phyloP scores from a whole-genome alignment of 2,329 filamentous ascomycete species.

The Xylariaceae sp. region DNA sequence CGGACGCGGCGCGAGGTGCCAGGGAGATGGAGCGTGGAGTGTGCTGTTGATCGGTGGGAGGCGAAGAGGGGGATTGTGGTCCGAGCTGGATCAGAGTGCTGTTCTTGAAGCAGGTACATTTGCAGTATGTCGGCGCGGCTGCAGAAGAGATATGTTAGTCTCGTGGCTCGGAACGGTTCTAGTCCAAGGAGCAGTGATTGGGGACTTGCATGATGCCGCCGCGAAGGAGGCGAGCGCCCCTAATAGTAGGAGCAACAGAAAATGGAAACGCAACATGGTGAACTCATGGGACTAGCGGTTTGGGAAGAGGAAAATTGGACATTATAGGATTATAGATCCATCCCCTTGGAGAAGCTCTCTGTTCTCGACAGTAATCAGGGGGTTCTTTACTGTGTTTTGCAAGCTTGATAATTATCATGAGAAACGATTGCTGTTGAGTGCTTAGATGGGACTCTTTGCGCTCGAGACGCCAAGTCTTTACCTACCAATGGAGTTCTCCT shows the following conservation, averaged over 20 bases:
- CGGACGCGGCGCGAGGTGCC: conserved; percentile 45
- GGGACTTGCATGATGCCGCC: conserved; percentile 50
- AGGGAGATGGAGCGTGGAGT: conserved; percentile 23
- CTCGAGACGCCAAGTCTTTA: too few relatives aligned
- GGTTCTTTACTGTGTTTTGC: too few relatives aligned
- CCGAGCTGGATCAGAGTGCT: conserved; percentile 69
- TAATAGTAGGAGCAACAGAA: conserved; percentile 40
- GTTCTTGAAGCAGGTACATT: conserved; percentile 74
- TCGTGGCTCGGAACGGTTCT: too few relatives aligned
- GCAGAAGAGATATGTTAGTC: conserved; percentile 1
- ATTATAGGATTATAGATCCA: not conserved
- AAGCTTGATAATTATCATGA: too few relatives aligned
- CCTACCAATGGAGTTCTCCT: too few relatives aligned
- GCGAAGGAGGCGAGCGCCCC: conserved; percentile 40
- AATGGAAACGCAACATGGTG: conserved; percentile 36
- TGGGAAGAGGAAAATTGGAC: not conserved
- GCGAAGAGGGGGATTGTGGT: conserved; percentile 46
- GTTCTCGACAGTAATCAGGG: too few relatives aligned
- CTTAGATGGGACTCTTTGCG: too few relatives aligned
- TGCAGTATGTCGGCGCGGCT: conserved; percentile 70
- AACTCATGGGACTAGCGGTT: conserved; percentile 2
- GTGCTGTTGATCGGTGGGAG: conserved; percentile 35
- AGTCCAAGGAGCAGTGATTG: not conserved
- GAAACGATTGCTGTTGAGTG: too few relatives aligned
- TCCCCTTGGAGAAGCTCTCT: too few relatives aligned